Base-by-base conservation (phyloP, 768 basidiomycete genomes). In the Scleroderma bovista region DNA sequence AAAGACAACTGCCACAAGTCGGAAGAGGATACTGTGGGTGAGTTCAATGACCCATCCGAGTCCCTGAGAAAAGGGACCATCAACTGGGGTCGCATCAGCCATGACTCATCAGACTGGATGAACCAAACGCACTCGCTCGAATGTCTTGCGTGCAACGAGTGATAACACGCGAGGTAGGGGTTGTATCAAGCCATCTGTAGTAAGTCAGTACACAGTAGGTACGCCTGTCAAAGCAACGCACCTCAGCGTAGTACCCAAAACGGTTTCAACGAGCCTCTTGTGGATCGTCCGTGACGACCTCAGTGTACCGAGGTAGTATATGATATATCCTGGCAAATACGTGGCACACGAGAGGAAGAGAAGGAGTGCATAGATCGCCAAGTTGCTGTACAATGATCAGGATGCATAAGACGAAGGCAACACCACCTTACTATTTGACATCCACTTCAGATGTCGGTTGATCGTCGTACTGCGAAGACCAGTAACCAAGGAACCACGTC, bases 181-280 rank as follows among this genome's bases (percentile, higher is more conserved):
- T 76, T 6, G 61, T 71, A 53, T 79, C 78, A 12, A 79, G 65
- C 73, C 75, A 79, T 51, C 78, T 75, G 22, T 22, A 7, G 59
- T 60, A 32, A 57, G 68, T 63, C 67, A 51, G 66, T 59, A 39
- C 20, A 72, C 69, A 1, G 67, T 63, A 10, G 7, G 42, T 16
- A 13, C 41, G 29, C 44, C 23, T n/a, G 15, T 11, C 24, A n/a
- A 16, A 9, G 75, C 74, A 31, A 77, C 70, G 70, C 69, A 84
- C 61, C 83, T 78, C 32, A 86, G 59, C 1, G 85, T 85, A 4
- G 82, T 78, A 6, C 79, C 74, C 13, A 86, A 61, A 1, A 86
- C 59, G 15, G 83, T 74, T 24, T 72, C 63, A 4, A 85, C 51
- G 0, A 88, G 70, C 46, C 72, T 64, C 20, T 59, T 59, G 57